Base-by-base conservation (phyloP, 169 alveolate genomes). In the Miamiensis avidus region DNA sequence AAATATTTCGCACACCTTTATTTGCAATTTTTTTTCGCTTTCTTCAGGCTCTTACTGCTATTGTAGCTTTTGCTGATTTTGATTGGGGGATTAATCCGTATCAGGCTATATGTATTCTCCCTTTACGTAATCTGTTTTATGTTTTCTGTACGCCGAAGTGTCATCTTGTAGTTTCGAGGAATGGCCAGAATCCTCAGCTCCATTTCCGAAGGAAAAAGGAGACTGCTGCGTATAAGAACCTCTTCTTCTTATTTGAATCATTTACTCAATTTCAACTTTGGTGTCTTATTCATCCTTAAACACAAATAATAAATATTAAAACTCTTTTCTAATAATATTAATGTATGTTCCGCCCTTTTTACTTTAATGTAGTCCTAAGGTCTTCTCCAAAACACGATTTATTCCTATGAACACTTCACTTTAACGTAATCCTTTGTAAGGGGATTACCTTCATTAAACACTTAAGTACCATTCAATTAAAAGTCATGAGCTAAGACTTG, bases 371-470 rank as follows among this genome's bases (percentile, higher is more conserved):
- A 84, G 74, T 81, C 86, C 91, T 31, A 79, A 65, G 85, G 92
- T 86, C 84, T 88, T 87, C 89, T 90, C 96, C 87, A 83, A 82
- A 33, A 93, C 33, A 85, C 78, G 75, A 78, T 75, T 29, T 85
- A 75, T 15, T 88, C 89, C 34, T 90, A 32, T 33, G 81, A 33
- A 89, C 88, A 82, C 75, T 31, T 20, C 31, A 88, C 65, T 33
- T 88, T 76, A 29, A 34, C 69, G 65, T 74, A 28, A 29, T 75
- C 33, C 33, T 77, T 82, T 79, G 89, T 83, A 74, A 85, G 89
- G 77, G 31, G 87, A 33, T 89, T 82, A 32, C 81, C 31, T 72
- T 81, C 90, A 29, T 86, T 73, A 25, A 94, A 86, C 64, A 87
- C 87, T 29, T 89, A 84, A 33, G 72, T 69, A 26, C 85, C 75